A percentile compares a stretch with the other conserved stretches of the same genome.
Evolutionary conservation across 1,284 basidiomycete genomes (phyloP).

Genomic region (Dichomitus squalens): DNA sequence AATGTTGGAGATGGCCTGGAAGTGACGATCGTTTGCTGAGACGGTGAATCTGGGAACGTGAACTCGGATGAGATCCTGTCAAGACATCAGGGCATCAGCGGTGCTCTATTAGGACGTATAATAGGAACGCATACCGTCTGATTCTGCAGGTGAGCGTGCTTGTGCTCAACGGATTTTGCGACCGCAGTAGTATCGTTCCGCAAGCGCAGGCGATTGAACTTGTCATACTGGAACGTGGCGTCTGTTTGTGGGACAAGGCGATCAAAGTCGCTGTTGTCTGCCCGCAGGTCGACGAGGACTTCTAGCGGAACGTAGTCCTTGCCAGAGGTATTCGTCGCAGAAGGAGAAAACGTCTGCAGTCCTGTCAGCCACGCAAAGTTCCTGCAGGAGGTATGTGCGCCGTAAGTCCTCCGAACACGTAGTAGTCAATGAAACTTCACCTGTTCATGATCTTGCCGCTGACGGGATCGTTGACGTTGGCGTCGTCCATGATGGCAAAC

Average conservation of each 20-base stretch:
- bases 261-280: constrained; percentile 84
- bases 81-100: background rate
- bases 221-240: constrained; percentile 88
- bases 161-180: constrained; percentile 39
- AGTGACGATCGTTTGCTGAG: constrained; percentile 87
- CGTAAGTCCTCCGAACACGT: background rate
- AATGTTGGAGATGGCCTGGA: constrained; percentile 86
- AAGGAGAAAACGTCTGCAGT: constrained; percentile 89
- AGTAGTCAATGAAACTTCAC: constrained; percentile 40
- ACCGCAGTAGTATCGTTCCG: constrained; percentile 69
- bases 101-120: background rate
- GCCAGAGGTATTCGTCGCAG: constrained; percentile 39
- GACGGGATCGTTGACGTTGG: constrained; percentile 82
- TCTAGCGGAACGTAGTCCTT: constrained; percentile 80
- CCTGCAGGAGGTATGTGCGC: constrained; percentile 12
- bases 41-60: constrained; percentile 87
- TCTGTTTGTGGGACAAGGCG: constrained; percentile 90
- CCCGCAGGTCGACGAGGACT: constrained; percentile 83
- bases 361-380: constrained; percentile 49
- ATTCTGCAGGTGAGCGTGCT: constrained; percentile 72
- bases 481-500: constrained; percentile 82
- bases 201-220: constrained; percentile 90
- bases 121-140: constrained; percentile 63
- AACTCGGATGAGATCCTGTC: constrained; percentile 79
- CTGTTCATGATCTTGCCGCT: constrained; percentile 87